Evolutionary conservation across 192 early-diverging fungal species (phyloP).

Genomic region (Coemansia sp.): DNA sequence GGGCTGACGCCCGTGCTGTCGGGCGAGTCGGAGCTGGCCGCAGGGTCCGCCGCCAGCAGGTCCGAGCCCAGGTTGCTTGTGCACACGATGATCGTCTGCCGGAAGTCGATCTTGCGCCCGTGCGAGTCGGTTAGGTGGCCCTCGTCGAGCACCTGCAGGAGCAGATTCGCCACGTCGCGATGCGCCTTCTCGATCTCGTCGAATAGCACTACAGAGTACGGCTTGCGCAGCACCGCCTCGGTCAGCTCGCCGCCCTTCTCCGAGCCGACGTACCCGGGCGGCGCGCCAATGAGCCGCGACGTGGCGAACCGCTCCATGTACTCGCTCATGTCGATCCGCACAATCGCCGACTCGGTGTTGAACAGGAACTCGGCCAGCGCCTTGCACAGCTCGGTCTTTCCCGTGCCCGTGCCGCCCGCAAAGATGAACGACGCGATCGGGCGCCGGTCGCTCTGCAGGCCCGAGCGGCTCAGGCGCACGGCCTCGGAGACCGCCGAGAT

Average conservation of each 20-base stretch:
- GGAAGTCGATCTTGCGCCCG: conserved; percentile 73
- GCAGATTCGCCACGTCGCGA: conserved; percentile 86
- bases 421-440: conserved; percentile 81
- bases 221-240: conserved; percentile 75
- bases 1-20: conserved; percentile 51
- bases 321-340: conserved; percentile 81
- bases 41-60: conserved; percentile 55
- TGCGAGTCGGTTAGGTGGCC: conserved; percentile 77
- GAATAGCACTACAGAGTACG: conserved; percentile 72
- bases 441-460: conserved; percentile 67
- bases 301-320: conserved; percentile 73
- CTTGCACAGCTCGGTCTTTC: conserved; percentile 79
- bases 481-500: conserved; percentile 69
- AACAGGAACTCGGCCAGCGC: conserved; percentile 75
- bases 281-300: conserved; percentile 72
- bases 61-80: conserved; percentile 78
- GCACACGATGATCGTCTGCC: conserved; percentile 81
- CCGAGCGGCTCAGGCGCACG: conserved; percentile 73
- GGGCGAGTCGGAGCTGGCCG: conserved; percentile 21
- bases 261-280: conserved; percentile 78
- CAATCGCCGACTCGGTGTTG: conserved; percentile 66
- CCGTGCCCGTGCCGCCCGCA: conserved; percentile 80
- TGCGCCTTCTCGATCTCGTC: conserved; percentile 87
- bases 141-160: conserved; percentile 90
- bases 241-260: conserved; percentile 77